Evolutionary conservation across 495 filamentous ascomycete genomes (phyloP).

Genomic region (Trypethelium eluteriae): DNA sequence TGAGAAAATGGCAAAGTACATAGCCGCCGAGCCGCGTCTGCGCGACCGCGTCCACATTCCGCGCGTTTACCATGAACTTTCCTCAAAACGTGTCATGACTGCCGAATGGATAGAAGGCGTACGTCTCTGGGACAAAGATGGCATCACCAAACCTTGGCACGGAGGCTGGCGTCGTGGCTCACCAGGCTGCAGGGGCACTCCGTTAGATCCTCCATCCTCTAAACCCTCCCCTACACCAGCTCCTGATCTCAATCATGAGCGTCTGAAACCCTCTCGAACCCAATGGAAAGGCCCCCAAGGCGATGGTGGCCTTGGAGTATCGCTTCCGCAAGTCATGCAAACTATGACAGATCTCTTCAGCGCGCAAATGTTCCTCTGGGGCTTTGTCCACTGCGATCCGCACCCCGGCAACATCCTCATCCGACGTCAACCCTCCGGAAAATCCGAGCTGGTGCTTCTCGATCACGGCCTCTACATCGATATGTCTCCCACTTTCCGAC

Average conservation of each 20-base stretch:
- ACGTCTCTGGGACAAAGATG: slow-evolving; percentile 78
- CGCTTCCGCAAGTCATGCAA: slow-evolving; percentile 78
- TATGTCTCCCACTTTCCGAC: slow-evolving; percentile 75
- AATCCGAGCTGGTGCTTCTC: slow-evolving; percentile 85
- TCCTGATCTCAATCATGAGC: slow-evolving; percentile 35
- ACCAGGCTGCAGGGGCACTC: slow-evolving; percentile 64
- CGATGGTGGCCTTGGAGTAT: slow-evolving; percentile 73
- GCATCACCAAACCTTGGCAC: slow-evolving; percentile 64
- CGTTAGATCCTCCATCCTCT: slow-evolving; percentile 46
- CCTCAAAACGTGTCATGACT: slow-evolving; percentile 78
- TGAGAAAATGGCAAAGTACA: slow-evolving; percentile 68
- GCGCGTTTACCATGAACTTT: slow-evolving; percentile 71
- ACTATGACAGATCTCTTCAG: slow-evolving; percentile 93
- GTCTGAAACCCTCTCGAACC: slow-evolving; percentile 70
- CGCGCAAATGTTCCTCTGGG: slow-evolving; percentile 95
- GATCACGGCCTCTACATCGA: slow-evolving; percentile 94
- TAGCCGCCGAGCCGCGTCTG: slow-evolving; percentile 69
- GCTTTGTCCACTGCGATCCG: slow-evolving; percentile 87
- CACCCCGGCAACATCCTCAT: slow-evolving; percentile 98
- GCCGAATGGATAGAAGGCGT: slow-evolving; percentile 97
- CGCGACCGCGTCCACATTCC: slow-evolving; percentile 80
- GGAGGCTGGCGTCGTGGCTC: slow-evolving; percentile 68
- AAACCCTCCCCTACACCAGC: slow-evolving; percentile 40
- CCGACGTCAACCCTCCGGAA: slow-evolving; percentile 69
- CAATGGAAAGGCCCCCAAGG: slow-evolving; percentile 64